Conservation (phyloP, 805 yeast genomes). For the Myxozyma geophila region DNA sequence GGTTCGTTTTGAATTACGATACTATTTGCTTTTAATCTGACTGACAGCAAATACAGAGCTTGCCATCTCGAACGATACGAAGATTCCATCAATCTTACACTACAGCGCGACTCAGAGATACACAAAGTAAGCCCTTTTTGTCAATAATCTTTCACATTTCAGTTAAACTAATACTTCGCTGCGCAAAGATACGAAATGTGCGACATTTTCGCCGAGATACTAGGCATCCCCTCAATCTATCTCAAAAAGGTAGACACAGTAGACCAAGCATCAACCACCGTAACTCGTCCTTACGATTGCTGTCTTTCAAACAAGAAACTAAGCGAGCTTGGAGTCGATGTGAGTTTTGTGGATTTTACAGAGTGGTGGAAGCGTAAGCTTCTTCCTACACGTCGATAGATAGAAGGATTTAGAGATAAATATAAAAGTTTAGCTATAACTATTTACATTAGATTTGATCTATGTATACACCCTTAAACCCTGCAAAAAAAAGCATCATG, state of each 20-base stretch:
- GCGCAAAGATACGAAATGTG: conserved; percentile 30
- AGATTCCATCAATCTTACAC: conserved; percentile 25
- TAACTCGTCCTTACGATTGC: conserved; percentile 28
- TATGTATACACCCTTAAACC: neutral
- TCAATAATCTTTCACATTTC: neutral
- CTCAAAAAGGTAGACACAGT: conserved; percentile 14
- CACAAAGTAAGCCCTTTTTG: conserved; percentile 29
- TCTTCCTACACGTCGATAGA: conserved; percentile 22
- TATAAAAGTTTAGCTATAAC: neutral
- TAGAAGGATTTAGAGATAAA: neutral
- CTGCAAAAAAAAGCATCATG: too few species aligned
- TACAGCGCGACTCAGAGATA: conserved; percentile 26
- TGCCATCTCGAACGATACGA: neutral
- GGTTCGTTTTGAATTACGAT: conserved; percentile 6
- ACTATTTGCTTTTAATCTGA: neutral
- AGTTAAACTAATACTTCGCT: neutral
- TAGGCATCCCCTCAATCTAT: conserved; percentile 28
- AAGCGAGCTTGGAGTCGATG: conserved; percentile 25
- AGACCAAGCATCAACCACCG: neutral
- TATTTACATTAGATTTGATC: neutral
- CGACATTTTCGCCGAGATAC: conserved; percentile 28
- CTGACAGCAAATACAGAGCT: neutral
- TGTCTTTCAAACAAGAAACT: conserved; percentile 23
- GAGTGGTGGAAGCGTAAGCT: conserved; percentile 32
- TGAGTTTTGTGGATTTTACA: conserved; percentile 24